Evolutionary conservation across 2,329 filamentous ascomycete genomes (phyloP), one percentile per base, ranked within the genome.

Genomic region (Alternaria brassicicola): DNA sequence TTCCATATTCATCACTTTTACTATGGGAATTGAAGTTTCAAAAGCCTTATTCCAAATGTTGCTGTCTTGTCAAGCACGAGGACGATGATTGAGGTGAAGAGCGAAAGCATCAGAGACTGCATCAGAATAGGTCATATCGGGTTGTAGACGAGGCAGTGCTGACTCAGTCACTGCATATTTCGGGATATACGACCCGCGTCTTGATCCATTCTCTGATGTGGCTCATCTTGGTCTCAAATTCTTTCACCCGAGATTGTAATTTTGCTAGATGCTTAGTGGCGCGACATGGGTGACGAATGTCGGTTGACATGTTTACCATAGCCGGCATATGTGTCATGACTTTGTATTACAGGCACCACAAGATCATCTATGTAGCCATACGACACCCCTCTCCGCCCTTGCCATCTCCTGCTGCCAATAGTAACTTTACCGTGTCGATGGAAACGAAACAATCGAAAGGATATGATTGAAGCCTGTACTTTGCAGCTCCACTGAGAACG

Each of bases 61-160:
- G 5, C 6, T 4, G 8, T 19, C 7, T 15, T 1, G 9, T 9
- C 13, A 12, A 8, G 9, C 23, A 33, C 10, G 19, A 3, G 15
- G 2, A 13, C 10, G 13, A 23, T 23, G 5, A 15, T 23, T 25
- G 6, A 6, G 4, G 15, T 47, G 28, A 46, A 8, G 25, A 47
- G 13, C 10, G 19, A 23, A 1, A 12, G 43, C 17, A 3, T 13
- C 13, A n/a, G 17, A 10, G 3, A 12, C n/a, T n/a, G n/a, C n/a
- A n/a, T n/a, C n/a, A 21, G 17, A 13, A 21, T 13, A 17, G n/a
- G n/a, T n/a, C n/a, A 21, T 4, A 10, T 38, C 23, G 43, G 15
- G 28, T 31, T 46, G 43, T 46, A 12, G 43, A n/a, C 35, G 48
- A 51, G 17, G 35, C 48, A 51, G 48, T 12, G 48, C 35, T 41